Evolutionary conservation across 2,329 filamentous ascomycete species (phyloP).

Genomic region (Alternaria consortialis): DNA sequence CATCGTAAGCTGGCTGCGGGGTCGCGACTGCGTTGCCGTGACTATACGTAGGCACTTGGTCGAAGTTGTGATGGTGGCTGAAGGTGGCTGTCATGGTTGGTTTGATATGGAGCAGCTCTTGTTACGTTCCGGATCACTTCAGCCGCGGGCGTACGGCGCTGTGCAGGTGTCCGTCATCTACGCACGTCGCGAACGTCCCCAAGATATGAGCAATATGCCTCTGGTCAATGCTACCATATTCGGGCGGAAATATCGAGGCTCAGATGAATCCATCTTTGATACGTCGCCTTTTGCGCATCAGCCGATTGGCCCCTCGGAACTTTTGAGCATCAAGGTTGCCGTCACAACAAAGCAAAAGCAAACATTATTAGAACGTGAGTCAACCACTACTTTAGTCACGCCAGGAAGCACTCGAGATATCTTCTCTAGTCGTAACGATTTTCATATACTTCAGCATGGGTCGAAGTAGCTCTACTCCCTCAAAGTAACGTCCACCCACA

Average conservation of each 20-base stretch:
- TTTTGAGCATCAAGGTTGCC: not conserved
- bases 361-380: not conserved
- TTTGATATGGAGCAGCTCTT: slow-evolving; percentile 6
- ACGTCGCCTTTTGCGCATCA: slow-evolving; percentile 1
- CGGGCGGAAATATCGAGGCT: not conserved
- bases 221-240: slow-evolving; percentile 2
- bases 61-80: slow-evolving; percentile 11
- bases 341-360: slow-evolving; percentile 5
- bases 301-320: slow-evolving; percentile 6
- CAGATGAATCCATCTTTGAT: slow-evolving; percentile 1
- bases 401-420: not conserved
- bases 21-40: slow-evolving; percentile 15
- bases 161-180: not conserved
- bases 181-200: not conserved
- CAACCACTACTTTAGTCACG: not conserved
- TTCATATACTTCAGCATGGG: too few species aligned
- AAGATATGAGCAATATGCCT: not conserved
- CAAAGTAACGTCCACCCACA: slow-evolving; percentile 44
- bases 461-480: slow-evolving; percentile 18
- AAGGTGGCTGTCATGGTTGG: slow-evolving; percentile 17
- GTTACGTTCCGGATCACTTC: slow-evolving; percentile 12
- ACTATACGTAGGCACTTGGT: slow-evolving; percentile 11
- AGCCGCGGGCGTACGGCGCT: slow-evolving; percentile 2
- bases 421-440: not conserved
- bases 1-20: slow-evolving; percentile 23